Conservation (phyloP, 371 early-diverging fungal species). For the Actinomortierella wolfii region DNA sequence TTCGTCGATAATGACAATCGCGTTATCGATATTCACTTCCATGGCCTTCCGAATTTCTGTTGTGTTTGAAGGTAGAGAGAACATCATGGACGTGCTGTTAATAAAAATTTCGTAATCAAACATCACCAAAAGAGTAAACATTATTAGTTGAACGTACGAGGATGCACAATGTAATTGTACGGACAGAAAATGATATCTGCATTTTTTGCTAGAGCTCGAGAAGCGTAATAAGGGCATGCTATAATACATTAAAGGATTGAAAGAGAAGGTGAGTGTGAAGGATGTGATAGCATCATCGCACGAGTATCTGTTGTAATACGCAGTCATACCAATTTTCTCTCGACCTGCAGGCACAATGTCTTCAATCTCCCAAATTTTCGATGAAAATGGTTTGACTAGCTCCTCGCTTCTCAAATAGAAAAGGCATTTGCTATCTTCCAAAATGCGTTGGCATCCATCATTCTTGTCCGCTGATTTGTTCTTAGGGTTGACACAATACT, state of each 20-base stretch:
- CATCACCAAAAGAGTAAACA: too few species aligned
- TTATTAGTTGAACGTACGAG: slow-evolving; percentile 45
- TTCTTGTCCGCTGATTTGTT: slow-evolving; percentile 47
- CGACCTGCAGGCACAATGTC: slow-evolving; percentile 65
- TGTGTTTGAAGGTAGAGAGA: background rate
- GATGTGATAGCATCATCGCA: background rate
- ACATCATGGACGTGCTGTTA: background rate
- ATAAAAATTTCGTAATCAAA: background rate
- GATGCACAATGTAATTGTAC: slow-evolving; percentile 92
- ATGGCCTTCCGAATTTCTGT: slow-evolving; percentile 60
- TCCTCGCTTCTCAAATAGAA: slow-evolving; percentile 16
- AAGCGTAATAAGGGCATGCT: slow-evolving; percentile 87
- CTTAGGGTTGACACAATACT: slow-evolving; percentile 55
- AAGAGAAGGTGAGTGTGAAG: background rate
- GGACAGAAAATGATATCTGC: slow-evolving; percentile 91
- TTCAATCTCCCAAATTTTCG: slow-evolving; percentile 72
- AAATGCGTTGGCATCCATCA: slow-evolving; percentile 52
- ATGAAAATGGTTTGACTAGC: slow-evolving; percentile 15
- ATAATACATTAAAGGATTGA: slow-evolving; percentile 10
- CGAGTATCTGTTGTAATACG: background rate
- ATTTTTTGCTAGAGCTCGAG: slow-evolving; percentile 57
- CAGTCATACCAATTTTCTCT: slow-evolving; percentile 29
- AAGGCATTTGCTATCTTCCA: slow-evolving; percentile 46
- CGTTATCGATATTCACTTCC: slow-evolving; percentile 61
- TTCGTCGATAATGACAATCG: slow-evolving; percentile 91